These are phyloP conservation scores for Zygosaccharomyces sapae DNA, from an alignment of 1,139 yeast genomes.

Conservation along the genomic window DNA sequence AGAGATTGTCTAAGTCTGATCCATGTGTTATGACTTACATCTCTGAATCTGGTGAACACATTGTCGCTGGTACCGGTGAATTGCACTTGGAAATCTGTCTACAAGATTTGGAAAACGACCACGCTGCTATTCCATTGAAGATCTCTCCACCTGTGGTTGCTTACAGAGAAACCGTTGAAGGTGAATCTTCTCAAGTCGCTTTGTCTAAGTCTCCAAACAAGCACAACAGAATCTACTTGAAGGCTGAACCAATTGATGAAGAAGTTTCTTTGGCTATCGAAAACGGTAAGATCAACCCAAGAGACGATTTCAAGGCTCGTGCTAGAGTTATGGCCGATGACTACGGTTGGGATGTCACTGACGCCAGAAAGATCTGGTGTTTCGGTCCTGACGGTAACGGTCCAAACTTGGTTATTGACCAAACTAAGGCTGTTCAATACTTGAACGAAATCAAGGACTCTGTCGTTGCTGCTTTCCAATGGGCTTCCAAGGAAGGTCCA, in stretches of 20 bases:
- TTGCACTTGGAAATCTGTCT: constrained; percentile 98
- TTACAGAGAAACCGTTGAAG: constrained; percentile 97
- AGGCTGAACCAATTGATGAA: constrained; percentile 94
- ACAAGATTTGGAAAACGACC: constrained; percentile 94
- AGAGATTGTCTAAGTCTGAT: constrained; percentile 99
- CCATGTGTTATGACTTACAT: constrained; percentile 93
- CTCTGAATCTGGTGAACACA: constrained; percentile 97
- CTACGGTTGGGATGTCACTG: constrained; percentile 99
- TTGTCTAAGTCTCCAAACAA: constrained; percentile 99
- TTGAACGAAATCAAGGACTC: constrained; percentile 98
- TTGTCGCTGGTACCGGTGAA: constrained; percentile 99
- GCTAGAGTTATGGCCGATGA: constrained; percentile 99
- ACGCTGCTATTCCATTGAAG: constrained; percentile 98
- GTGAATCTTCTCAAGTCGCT: constrained; percentile 91
- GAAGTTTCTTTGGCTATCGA: constrained; percentile 92
- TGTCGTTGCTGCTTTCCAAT: constrained; percentile 99
- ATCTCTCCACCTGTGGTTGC: constrained; percentile 97
- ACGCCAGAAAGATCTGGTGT: constrained; percentile 99
- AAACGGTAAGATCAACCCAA: constrained; percentile 84
- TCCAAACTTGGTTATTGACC: constrained; percentile 98
- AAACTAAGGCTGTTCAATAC: constrained; percentile 99
- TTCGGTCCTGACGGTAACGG: constrained; percentile 99
- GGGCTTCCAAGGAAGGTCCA: constrained; percentile 99
- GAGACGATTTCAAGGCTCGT: constrained; percentile 98
- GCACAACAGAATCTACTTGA: constrained; percentile 99